A percentile compares a stretch with the other conserved stretches of the same genome.
Evolutionary conservation across 805 yeast species (phyloP).

Genomic region (Saturnispora galanensis): DNA sequence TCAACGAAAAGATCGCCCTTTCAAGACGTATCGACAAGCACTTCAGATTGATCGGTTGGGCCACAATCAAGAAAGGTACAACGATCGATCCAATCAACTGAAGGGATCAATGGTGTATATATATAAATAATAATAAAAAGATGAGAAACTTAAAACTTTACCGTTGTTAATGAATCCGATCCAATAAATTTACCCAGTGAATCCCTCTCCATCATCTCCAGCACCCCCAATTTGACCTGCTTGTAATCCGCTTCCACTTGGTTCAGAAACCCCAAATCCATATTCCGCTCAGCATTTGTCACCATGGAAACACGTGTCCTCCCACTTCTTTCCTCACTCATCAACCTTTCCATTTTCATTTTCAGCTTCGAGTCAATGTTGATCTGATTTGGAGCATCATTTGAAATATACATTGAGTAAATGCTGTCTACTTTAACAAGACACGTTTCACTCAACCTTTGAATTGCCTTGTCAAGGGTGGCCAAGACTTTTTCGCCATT

Average conservation of each 20-base stretch:
- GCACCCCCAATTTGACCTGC: constrained; percentile 40
- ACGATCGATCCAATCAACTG: constrained; percentile 68
- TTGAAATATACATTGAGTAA: constrained; percentile 53
- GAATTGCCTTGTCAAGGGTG: constrained; percentile 31
- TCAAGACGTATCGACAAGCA: constrained; percentile 99
- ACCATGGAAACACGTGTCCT: too few relatives aligned
- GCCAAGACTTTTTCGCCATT: constrained; percentile 18
- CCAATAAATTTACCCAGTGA: constrained; percentile 60
- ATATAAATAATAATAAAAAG: constrained; percentile 1
- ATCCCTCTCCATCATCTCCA: constrained; percentile 58
- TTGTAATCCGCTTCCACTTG: constrained; percentile 35
- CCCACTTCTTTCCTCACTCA: not conserved
- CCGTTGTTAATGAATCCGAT: constrained; percentile 22
- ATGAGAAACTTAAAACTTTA: not conserved
- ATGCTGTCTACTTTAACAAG: constrained; percentile 53
- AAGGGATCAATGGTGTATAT: constrained; percentile 1
- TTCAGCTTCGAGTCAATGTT: constrained; percentile 43
- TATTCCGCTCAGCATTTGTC: constrained; percentile 25
- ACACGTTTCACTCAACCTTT: constrained; percentile 41
- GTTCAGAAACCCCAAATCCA: constrained; percentile 29
- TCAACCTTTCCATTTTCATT: constrained; percentile 7
- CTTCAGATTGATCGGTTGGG: constrained; percentile 99
- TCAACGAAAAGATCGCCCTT: constrained; percentile 95
- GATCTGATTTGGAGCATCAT: constrained; percentile 58
- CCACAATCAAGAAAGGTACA: constrained; percentile 91